These are phyloP conservation scores for Bruguiera parviflora DNA, from an alignment of 345 rosid species.

Conservation along the genomic window DNA sequence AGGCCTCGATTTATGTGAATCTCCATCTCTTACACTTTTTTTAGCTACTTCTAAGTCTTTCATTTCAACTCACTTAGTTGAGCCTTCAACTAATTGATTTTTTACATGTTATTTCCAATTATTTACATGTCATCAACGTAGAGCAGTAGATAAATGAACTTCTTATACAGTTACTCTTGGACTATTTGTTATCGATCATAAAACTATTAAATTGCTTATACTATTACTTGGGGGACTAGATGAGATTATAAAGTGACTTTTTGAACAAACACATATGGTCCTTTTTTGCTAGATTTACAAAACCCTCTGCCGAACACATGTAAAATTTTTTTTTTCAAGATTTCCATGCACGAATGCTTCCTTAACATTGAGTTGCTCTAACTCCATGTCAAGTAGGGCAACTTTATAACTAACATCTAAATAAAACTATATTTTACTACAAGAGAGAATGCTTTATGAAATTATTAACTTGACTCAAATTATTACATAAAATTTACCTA, in stretches of 20 bases:
- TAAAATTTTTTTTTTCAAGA: not conserved
- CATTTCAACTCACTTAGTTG: not conserved
- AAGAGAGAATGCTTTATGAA: not conserved
- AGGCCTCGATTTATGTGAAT: not conserved
- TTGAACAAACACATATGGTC: not conserved
- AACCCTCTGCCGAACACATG: not conserved
- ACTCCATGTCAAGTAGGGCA: not conserved
- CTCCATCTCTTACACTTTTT: not conserved
- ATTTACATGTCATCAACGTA: not conserved
- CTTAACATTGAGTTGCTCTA: not conserved
- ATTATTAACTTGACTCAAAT: too few species aligned
- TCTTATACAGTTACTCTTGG: too few species aligned
- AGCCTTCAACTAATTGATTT: not conserved
- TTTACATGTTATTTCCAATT: not conserved
- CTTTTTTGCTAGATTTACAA: not conserved
- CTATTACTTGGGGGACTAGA: not conserved
- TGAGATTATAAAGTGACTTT: not conserved
- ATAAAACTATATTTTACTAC: not conserved
- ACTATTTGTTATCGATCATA: not conserved
- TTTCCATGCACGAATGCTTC: not conserved
- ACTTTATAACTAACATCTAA: not conserved
- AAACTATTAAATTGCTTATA: not conserved
- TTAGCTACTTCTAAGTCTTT: not conserved
- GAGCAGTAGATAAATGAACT: not conserved
- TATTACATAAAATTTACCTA: too few species aligned